A percentile compares a stretch with the other conserved stretches of the same genome.
phyloP scores from a whole-genome alignment of 2,329 filamentous ascomycete genomes.

The Fusarium longipes region DNA sequence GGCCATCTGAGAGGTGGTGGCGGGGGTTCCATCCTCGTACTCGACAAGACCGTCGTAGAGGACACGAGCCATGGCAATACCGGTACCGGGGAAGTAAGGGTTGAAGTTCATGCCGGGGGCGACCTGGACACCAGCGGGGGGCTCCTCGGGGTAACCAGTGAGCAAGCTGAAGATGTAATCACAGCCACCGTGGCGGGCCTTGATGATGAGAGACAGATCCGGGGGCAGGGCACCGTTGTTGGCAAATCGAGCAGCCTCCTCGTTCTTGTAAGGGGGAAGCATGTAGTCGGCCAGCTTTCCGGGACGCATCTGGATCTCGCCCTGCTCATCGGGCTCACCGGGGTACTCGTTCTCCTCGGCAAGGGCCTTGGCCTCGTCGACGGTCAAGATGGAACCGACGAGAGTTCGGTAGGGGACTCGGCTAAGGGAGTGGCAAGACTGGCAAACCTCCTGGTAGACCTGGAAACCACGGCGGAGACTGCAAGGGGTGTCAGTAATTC shows the following conservation, averaged over 20 bases:
- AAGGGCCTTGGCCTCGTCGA: conserved; percentile 96
- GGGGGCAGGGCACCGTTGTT: conserved; percentile 98
- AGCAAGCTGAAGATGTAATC: conserved; percentile 98
- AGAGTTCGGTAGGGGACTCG: conserved; percentile 93
- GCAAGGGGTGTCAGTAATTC: conserved; percentile 35
- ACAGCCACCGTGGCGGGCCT: conserved; percentile 96
- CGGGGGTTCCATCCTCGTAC: conserved; percentile 96
- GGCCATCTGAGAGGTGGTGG: conserved; percentile 98
- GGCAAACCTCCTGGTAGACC: conserved; percentile 98
- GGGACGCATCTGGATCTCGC: conserved; percentile 97
- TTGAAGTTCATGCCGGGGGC: conserved; percentile 98
- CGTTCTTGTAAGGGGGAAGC: conserved; percentile 95
- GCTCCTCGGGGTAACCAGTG: conserved; percentile 97
- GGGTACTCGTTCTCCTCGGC: conserved; percentile 99
- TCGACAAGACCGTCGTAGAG: conserved; percentile 97
- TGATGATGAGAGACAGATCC: conserved; percentile 97
- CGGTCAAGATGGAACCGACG: conserved; percentile 91
- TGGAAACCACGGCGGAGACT: conserved; percentile 99
- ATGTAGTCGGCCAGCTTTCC: conserved; percentile 99
- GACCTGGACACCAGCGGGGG: conserved; percentile 87
- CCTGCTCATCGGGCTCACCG: conserved; percentile 96
- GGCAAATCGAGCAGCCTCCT: conserved; percentile 95
- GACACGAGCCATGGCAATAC: conserved; percentile 98
- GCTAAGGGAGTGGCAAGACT: conserved; percentile 94
- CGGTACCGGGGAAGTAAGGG: conserved; percentile 99